Evolutionary conservation across 345 rosid genomes (phyloP).

Genomic region (Arabidopsis suecica): DNA sequence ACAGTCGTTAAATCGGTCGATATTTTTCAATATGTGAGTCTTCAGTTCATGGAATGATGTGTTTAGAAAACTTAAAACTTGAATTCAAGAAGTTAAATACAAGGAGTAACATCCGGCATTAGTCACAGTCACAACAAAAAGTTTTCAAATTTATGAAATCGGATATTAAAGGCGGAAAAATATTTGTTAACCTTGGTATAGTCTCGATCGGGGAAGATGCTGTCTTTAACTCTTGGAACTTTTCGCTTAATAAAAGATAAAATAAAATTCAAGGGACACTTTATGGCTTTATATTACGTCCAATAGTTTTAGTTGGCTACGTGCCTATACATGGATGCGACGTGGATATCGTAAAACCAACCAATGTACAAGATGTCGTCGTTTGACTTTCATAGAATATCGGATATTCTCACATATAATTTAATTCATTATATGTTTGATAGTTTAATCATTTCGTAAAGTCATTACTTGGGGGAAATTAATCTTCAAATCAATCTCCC

Average conservation of each 20-base stretch:
- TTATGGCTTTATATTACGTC: slow-evolving; percentile 26
- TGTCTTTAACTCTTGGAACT: not conserved
- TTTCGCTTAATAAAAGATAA: not conserved
- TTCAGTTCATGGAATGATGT: not conserved
- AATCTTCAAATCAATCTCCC: slow-evolving; percentile 3
- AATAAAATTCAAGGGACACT: slow-evolving; percentile 20
- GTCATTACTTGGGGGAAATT: slow-evolving; percentile 15
- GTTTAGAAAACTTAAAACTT: not conserved
- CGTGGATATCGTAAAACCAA: slow-evolving; percentile 34
- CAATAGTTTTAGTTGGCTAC: slow-evolving; percentile 30
- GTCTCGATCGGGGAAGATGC: not conserved
- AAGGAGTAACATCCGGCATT: not conserved
- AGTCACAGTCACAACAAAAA: not conserved
- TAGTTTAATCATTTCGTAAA: not conserved
- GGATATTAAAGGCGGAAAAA: not conserved
- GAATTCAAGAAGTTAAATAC: not conserved
- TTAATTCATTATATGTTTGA: not conserved
- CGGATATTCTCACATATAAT: not conserved
- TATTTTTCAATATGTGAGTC: slow-evolving; percentile 9
- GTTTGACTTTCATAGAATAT: slow-evolving; percentile 35
- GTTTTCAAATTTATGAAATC: not conserved
- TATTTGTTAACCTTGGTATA: not conserved
- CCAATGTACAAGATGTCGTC: slow-evolving; percentile 36
- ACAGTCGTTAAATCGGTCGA: slow-evolving; percentile 9
- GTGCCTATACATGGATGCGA: slow-evolving; percentile 28